phyloP scores from a whole-genome alignment of 1,284 basidiomycete genomes.

The Ganoderma lucidum region DNA sequence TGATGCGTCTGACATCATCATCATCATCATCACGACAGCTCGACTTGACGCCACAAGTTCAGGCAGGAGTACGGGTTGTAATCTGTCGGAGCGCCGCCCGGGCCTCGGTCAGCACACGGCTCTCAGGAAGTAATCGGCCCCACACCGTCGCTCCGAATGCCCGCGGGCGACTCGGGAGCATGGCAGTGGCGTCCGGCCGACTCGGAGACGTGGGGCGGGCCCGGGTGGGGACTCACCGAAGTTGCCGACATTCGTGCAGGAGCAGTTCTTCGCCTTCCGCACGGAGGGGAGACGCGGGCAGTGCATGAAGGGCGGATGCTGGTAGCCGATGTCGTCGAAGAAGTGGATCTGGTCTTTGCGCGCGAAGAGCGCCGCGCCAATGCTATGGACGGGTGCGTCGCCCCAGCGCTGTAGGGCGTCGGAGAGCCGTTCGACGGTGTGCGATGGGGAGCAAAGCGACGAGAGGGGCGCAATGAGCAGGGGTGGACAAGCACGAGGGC shows the following conservation, averaged over 20 bases:
- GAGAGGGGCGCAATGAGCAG: not conserved
- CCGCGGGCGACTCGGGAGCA: not conserved
- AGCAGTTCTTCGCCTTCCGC: conserved; percentile 55
- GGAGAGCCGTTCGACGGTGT: not conserved
- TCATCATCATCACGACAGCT: not conserved
- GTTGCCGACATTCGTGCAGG: conserved; percentile 49
- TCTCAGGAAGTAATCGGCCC: not conserved
- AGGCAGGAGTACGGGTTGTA: not conserved
- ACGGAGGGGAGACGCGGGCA: conserved; percentile 54
- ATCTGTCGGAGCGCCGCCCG: not conserved
- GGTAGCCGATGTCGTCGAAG: conserved; percentile 70
- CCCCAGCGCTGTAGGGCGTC: conserved; percentile 63
- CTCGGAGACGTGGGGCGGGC: not conserved
- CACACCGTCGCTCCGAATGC: conserved; percentile 2
- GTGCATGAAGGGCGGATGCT: conserved; percentile 58
- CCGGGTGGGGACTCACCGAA: conserved; percentile 49
- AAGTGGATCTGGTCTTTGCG: conserved; percentile 72
- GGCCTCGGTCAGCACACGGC: not conserved
- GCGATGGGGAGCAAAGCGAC: not conserved
- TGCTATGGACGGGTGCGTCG: conserved; percentile 84
- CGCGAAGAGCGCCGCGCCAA: conserved; percentile 73
- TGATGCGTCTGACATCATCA: not conserved
- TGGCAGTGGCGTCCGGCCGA: not conserved
- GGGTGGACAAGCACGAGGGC: not conserved
- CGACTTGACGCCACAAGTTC: not conserved